phyloP scores from a whole-genome alignment of 2,329 filamentous ascomycete species.

The Xylaria sp. region DNA sequence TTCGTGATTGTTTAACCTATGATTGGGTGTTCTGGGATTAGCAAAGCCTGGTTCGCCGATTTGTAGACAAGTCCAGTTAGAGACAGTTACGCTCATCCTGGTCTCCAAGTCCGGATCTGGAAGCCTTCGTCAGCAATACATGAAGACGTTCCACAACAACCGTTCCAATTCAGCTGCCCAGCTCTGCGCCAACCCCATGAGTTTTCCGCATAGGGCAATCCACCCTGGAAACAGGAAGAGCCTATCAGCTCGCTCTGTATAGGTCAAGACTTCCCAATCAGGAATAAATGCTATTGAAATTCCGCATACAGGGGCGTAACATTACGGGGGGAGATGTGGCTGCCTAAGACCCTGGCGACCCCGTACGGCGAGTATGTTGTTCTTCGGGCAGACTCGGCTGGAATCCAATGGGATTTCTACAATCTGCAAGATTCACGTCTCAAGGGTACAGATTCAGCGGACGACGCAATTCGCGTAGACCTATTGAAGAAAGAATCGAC shows the following conservation, averaged over 20 bases:
- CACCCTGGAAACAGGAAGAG: background rate
- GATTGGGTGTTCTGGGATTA: slow-evolving; percentile 1
- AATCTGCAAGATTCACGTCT: background rate
- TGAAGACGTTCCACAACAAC: background rate
- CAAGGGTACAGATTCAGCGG: background rate
- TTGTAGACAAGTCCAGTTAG: slow-evolving; percentile 4
- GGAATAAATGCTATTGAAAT: background rate
- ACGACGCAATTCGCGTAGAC: background rate
- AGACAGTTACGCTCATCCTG: background rate
- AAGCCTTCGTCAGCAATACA: slow-evolving; percentile 12
- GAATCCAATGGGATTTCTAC: background rate
- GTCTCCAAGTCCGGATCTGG: slow-evolving; percentile 7
- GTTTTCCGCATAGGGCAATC: background rate
- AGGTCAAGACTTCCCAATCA: background rate
- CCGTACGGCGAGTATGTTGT: background rate
- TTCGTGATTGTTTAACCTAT: background rate
- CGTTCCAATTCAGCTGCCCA: slow-evolving; percentile 10
- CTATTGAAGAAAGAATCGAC: background rate
- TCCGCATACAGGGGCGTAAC: background rate
- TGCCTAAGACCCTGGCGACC: background rate
- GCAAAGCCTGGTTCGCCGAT: background rate
- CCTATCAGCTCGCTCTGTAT: background rate
- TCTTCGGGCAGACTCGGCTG: background rate
- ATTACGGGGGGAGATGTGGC: background rate
- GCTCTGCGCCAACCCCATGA: slow-evolving; percentile 10